Conservation (phyloP, 2,329 filamentous ascomycete genomes). For the Myriosclerotinia curreyana region DNA sequence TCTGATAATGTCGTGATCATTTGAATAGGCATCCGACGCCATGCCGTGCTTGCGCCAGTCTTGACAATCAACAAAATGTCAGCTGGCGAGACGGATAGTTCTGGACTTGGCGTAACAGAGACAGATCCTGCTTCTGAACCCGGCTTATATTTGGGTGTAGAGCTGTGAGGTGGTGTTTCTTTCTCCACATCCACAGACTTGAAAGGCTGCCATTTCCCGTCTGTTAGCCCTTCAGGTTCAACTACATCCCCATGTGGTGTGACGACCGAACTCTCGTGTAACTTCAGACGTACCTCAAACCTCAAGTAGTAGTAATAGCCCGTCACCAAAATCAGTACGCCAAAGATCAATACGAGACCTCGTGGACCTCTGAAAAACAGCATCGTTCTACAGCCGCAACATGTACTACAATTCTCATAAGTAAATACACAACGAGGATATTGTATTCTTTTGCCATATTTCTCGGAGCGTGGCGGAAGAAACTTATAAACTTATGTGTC, state of each 20-base stretch:
- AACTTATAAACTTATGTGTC: no score
- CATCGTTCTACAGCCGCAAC: constrained; percentile 8
- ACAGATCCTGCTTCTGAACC: neutral
- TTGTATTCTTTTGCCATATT: neutral
- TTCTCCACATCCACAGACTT: constrained; percentile 11
- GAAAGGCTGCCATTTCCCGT: neutral
- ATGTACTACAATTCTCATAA: constrained; percentile 7
- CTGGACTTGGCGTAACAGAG: neutral
- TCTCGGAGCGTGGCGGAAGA: no score
- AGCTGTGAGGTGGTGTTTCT: constrained; percentile 1
- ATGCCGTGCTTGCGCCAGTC: constrained; percentile 23
- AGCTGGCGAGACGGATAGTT: constrained; percentile 6
- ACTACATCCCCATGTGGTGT: neutral
- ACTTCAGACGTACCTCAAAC: neutral
- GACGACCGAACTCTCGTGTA: neutral
- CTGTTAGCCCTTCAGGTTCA: neutral
- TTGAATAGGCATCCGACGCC: constrained; percentile 24
- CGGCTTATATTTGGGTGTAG: neutral
- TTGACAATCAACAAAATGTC: constrained; percentile 25
- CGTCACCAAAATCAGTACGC: constrained; percentile 1
- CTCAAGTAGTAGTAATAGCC: constrained; percentile 12
- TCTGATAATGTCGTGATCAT: constrained; percentile 19
- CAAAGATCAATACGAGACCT: constrained; percentile 14
- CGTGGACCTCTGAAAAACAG: constrained; percentile 4
- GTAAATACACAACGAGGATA: neutral